Percentiles rank a stretch among this genome's conserved stretches.
Evolutionary conservation across 2,329 filamentous ascomycete genomes (phyloP).

Genomic region (Lojkania enalia): DNA sequence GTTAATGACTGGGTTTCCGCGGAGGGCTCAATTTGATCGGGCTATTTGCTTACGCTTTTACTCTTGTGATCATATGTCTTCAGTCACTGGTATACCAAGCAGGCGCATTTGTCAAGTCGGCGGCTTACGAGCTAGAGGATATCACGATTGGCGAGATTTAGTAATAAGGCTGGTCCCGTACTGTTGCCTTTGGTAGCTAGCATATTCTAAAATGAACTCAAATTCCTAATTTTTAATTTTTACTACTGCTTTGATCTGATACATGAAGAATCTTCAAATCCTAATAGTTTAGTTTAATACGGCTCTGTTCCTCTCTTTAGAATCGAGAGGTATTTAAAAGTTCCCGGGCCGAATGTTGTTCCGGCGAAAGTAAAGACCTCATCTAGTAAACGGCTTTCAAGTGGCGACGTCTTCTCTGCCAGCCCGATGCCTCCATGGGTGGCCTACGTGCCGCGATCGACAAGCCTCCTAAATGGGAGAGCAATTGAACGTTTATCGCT

Average conservation of each 20-base stretch:
- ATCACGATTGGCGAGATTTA: conserved; percentile 31
- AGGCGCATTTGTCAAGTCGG: conserved; percentile 32
- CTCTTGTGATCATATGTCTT: conserved; percentile 1
- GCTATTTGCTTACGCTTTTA: not conserved
- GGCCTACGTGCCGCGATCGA: conserved; percentile 39
- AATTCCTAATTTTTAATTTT: conserved; percentile 13
- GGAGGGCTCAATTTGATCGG: conserved; percentile 17
- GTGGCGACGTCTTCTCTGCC: conserved; percentile 30
- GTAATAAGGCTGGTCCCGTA: conserved; percentile 33
- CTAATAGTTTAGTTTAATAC: too few species aligned
- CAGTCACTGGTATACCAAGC: conserved; percentile 29
- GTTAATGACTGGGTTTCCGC: conserved; percentile 17
- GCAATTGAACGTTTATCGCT: conserved; percentile 30
- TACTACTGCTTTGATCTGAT: too few species aligned
- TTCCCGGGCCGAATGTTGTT: conserved; percentile 29
- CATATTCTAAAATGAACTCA: conserved; percentile 28
- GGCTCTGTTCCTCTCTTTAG: too few species aligned
- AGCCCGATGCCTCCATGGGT: conserved; percentile 50
- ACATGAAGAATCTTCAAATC: too few species aligned
- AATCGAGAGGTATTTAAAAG: too few species aligned
- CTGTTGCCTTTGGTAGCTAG: conserved; percentile 17
- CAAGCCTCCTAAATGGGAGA: conserved; percentile 27
- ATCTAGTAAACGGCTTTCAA: conserved; percentile 13
- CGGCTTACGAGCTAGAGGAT: conserved; percentile 29
- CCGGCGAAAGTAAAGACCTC: conserved; percentile 29